Percentiles rank a stretch among this genome's conserved stretches.
Evolutionary conservation across 441 rosid genomes (phyloP).

Genomic region (Macaranga tanarius): DNA sequence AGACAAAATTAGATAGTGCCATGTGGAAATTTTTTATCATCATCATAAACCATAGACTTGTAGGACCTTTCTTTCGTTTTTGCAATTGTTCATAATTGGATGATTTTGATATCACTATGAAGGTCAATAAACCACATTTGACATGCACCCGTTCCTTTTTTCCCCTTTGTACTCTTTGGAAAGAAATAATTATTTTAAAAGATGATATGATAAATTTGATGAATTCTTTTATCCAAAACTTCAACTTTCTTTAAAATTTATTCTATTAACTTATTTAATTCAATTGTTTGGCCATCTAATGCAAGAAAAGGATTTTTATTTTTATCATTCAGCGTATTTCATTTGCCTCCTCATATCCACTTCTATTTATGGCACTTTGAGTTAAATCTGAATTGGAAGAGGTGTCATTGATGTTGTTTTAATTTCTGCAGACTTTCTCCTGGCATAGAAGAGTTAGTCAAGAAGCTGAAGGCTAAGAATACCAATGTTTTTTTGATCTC

Average conservation of each 20-base stretch:
- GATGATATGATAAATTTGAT: not conserved
- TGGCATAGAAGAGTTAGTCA: slow-evolving; percentile 78
- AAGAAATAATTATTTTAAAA: not conserved
- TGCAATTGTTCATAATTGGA: not conserved
- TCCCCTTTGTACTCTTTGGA: not conserved
- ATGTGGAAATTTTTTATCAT: not conserved
- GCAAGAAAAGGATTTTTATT: slow-evolving; percentile 8
- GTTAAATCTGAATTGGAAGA: not conserved
- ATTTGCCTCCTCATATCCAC: not conserved
- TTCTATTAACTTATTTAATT: not conserved
- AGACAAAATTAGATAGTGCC: not conserved
- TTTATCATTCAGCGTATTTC: not conserved
- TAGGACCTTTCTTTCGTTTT: not conserved
- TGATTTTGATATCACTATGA: not conserved
- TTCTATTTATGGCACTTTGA: not conserved
- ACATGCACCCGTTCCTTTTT: not conserved
- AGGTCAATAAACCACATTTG: not conserved
- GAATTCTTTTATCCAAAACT: not conserved
- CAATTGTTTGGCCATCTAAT: slow-evolving; percentile 1
- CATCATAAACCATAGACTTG: not conserved
- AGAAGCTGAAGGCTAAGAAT: slow-evolving; percentile 69
- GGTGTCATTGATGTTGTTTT: slow-evolving; percentile 15
- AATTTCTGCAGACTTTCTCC: slow-evolving; percentile 68
- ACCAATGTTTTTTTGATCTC: slow-evolving; percentile 76
- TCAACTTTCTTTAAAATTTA: not conserved